A percentile compares a stretch with the other conserved stretches of the same genome.
These are phyloP conservation scores for Jacaranda mimosifolia DNA, from an alignment of 257 asterid genomes.

Conservation along the genomic window DNA sequence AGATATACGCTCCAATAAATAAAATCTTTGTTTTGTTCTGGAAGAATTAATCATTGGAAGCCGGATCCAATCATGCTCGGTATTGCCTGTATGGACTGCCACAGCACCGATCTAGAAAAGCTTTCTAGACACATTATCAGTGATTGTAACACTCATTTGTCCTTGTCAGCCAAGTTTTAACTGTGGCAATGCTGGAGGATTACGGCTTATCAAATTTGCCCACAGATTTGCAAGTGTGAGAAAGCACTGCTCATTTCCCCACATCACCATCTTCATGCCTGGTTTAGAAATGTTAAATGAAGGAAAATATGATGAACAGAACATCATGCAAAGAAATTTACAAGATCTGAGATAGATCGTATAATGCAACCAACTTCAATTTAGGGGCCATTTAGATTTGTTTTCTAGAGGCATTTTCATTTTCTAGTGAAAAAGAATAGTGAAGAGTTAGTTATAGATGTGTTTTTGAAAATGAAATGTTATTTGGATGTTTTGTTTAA, in stretches of 20 bases:
- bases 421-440: too few species aligned
- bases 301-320: background rate
- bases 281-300: conserved; percentile 32
- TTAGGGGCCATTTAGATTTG: too few species aligned
- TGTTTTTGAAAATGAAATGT: too few species aligned
- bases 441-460: too few species aligned
- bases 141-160: conserved; percentile 32
- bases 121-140: conserved; percentile 29
- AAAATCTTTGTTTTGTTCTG: background rate
- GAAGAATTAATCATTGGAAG: background rate
- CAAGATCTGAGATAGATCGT: conserved; percentile 13
- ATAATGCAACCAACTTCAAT: background rate
- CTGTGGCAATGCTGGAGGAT: conserved; percentile 67
- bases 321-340: background rate
- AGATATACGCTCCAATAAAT: conserved; percentile 1
- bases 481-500: too few species aligned
- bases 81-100: conserved; percentile 27
- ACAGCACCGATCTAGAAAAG: conserved; percentile 29
- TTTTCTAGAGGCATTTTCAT: too few species aligned
- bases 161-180: conserved; percentile 45
- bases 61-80: conserved; percentile 6
- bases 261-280: conserved; percentile 64
- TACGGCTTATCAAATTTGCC: conserved; percentile 64
- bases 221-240: conserved; percentile 77
- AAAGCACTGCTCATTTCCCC: conserved; percentile 69